Base-by-base conservation (phyloP, 176 grass and related monocot genomes). In the Pontederia paniculata region DNA sequence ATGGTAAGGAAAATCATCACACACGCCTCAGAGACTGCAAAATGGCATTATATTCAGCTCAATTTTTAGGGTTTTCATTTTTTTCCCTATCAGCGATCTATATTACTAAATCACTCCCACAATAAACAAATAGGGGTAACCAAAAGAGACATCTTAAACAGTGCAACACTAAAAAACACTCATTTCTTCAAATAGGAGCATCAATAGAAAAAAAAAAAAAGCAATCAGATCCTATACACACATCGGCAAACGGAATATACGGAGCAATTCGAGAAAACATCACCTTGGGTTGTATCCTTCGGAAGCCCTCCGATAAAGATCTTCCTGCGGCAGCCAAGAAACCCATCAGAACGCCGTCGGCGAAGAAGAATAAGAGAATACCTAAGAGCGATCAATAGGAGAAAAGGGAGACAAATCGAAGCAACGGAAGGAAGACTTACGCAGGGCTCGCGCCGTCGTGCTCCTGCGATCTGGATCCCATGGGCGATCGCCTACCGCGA, bases 251-350 rank as follows among this genome's bases (percentile, higher is more conserved):
- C 14, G 1, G 17, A 55, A 12, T 50, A 18, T 9, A 45, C 23
- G 9, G 49, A n/a, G 67, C 37, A 63, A 12, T 70, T 23, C 42
- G 19, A 44, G 11, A n/a, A 65, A 12, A 7, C 42, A 23, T 52
- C 19, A 97, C 93, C 73, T 20, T 77, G 70, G 10, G 67, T 84
- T 25, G 83, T 84, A 55, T 88, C 80, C 55, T 80, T 82, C 20
- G 86, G 70, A 14, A 97, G 83, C 15, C 93, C 93, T 5, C 93
- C 93, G 57, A 97, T 71, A 70, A 97, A 97, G 49, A 90, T 97
- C 66, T 97, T 97, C 60, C 93, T 97, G 81, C 53, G 16, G 49
- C 49, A 52, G 48, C 25, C 8, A 23, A 52, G 28, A 61, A 62
- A 43, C 7, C 17, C 25, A 17, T 21, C 7, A 17, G n/a, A 7